Evolutionary conservation across 306 rosid species (phyloP).

Genomic region (Erythrophleum fordii): DNA sequence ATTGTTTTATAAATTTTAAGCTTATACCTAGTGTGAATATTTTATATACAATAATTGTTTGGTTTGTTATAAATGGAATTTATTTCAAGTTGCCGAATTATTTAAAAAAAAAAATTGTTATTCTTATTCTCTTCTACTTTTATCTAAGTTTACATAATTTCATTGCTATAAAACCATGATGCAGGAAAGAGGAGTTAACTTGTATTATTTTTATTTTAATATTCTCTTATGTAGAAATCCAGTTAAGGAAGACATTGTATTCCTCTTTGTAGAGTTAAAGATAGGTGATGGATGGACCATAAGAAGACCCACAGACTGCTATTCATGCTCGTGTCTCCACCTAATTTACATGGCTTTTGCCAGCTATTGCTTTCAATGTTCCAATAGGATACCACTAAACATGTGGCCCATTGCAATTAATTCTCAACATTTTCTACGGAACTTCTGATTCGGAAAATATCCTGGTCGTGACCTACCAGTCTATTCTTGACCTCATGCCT

Average conservation of each 20-base stretch:
- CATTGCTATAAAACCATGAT: no score
- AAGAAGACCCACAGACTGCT: not conserved
- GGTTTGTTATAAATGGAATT: no score
- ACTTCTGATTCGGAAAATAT: not conserved
- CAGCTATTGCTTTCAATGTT: constrained; percentile 39
- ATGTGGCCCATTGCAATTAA: constrained; percentile 34
- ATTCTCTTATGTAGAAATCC: no score
- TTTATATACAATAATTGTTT: no score
- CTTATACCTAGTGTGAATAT: no score
- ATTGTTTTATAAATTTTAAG: no score
- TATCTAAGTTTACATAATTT: no score
- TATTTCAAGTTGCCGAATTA: no score
- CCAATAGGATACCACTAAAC: not conserved
- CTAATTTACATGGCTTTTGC: constrained; percentile 28
- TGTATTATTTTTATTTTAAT: no score
- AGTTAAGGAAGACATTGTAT: not conserved
- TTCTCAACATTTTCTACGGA: not conserved
- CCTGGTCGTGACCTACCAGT: constrained; percentile 1
- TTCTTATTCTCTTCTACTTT: no score
- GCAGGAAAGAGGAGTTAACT: no score
- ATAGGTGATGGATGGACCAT: not conserved
- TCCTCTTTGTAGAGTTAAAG: not conserved
- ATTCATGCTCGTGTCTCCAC: constrained; percentile 33
- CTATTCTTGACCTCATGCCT: not conserved
- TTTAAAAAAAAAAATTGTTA: no score